Percentiles rank a stretch among this genome's conserved stretches.
Evolutionary conservation across 2,329 filamentous ascomycete genomes (phyloP).

Genomic region (Paecilomyces dactylethromorphus): DNA sequence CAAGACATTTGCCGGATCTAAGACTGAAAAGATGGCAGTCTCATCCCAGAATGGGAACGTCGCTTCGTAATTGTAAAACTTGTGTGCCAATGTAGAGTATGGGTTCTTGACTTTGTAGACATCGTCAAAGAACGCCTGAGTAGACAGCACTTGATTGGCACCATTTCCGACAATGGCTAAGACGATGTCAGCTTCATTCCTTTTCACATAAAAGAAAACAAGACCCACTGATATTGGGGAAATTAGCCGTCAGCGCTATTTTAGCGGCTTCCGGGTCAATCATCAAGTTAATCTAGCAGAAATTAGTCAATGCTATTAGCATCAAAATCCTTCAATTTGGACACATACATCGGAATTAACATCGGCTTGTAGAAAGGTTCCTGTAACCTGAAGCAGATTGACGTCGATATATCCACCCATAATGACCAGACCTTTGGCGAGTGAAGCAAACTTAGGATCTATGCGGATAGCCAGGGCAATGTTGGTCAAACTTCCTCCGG

Average conservation of each 20-base stretch:
- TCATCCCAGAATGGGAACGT: constrained; percentile 43
- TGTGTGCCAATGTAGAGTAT: constrained; percentile 32
- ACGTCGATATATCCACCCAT: constrained; percentile 47
- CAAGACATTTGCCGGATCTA: constrained; percentile 30
- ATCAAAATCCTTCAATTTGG: not conserved
- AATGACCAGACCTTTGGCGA: constrained; percentile 42
- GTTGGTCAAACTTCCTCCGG: constrained; percentile 44
- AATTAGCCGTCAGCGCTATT: constrained; percentile 43
- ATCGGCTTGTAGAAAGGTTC: constrained; percentile 18
- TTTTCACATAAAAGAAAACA: not conserved
- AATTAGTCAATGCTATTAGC: not conserved
- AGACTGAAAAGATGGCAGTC: constrained; percentile 34
- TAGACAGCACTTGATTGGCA: constrained; percentile 42
- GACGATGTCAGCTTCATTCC: not conserved
- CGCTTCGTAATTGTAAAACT: constrained; percentile 36
- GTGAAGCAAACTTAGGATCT: constrained; percentile 41
- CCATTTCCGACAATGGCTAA: constrained; percentile 37
- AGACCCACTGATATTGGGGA: constrained; percentile 33
- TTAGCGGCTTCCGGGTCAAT: constrained; percentile 46
- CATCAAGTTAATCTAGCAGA: constrained; percentile 40
- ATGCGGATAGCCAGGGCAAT: constrained; percentile 42
- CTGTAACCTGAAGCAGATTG: constrained; percentile 27
- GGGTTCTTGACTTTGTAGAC: constrained; percentile 29
- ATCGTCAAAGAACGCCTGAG: constrained; percentile 32
- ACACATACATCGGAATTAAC: constrained; percentile 16